Base-by-base conservation (phyloP, 2,329 filamentous ascomycete species). In the Cladosporium cucumerinum region DNA sequence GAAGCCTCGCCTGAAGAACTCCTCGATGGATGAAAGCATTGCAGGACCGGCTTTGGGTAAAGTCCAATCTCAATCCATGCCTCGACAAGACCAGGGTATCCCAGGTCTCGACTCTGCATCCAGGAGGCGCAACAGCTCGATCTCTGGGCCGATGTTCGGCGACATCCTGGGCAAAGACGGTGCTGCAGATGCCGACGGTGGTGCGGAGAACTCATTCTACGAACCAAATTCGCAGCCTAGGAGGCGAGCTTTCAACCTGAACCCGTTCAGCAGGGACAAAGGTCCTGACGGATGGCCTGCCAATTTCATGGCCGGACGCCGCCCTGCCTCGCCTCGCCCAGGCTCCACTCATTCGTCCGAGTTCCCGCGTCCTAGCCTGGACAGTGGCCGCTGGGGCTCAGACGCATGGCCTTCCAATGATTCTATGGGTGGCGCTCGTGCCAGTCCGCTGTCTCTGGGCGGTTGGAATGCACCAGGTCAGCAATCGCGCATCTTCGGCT, bases 41-140 rank as follows among this genome's bases (percentile, higher is more conserved):
- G 77, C 93, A 8, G 91, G 91, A 0, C 87, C 85, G 23, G 91
- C 91, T 7, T 63, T 75, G 49, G 71, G 72, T 72, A 78, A 85
- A 32, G 84, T 86, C 0, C 90, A 94, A 73, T 93, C 90, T 71
- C 90, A 92, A 72, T 94, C 91, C 0, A 87, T 95, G 69, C 91
- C 91, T 6, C 80, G 85, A 39, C 82, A 87, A 49, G 82, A 82
- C 30, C 75, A 75, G 57, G 76, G 69, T 11, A 63, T 74, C 14
- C 66, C 69, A n/a, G 74, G 73, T 2, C 66, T 75, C n/a, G 73
- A 74, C 63, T 68, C 69, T 43, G 68, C 69, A 7, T 68, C 69
- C 23, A 67, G 73, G 30, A 75, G 74, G 65, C 81, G 86, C 26
- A 66, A 90, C 85, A 70, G 89, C 84, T 72, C 79, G 73, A 67